phyloP scores from a whole-genome alignment of 2,329 filamentous ascomycete genomes.

The Pseudogymnoascus destructans region DNA sequence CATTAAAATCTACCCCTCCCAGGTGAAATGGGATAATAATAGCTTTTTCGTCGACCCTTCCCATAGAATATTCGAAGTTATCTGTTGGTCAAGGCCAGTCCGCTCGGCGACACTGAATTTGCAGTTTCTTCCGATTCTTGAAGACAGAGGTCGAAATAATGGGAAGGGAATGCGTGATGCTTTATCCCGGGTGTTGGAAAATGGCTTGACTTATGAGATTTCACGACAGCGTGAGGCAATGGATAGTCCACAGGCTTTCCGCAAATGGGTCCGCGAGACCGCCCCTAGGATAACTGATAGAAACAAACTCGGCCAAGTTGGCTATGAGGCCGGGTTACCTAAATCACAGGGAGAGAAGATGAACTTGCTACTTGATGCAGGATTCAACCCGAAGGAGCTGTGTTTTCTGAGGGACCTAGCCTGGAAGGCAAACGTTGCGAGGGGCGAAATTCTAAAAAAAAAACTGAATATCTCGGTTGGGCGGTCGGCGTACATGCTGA shows the following conservation, averaged over 20 bases:
- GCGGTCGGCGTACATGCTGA: conserved; percentile 48
- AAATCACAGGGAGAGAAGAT: conserved; percentile 34
- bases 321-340: conserved; percentile 18
- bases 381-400: conserved; percentile 41
- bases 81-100: conserved; percentile 34
- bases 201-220: conserved; percentile 39
- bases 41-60: conserved; percentile 26
- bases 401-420: conserved; percentile 37
- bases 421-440: conserved; percentile 13
- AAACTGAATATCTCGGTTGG: conserved; percentile 49
- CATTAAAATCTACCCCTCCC: conserved; percentile 55
- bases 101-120: conserved; percentile 46
- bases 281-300: conserved; percentile 30
- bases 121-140: conserved; percentile 56
- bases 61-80: conserved; percentile 54
- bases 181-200: conserved; percentile 37
- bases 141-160: conserved; percentile 40
- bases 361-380: conserved; percentile 42
- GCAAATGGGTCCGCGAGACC: conserved; percentile 39
- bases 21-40: conserved; percentile 52
- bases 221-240: conserved; percentile 39
- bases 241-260: conserved; percentile 35
- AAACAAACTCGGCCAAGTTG: conserved; percentile 19
- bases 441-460: conserved; percentile 29
- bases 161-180: conserved; percentile 31